phyloP scores from a whole-genome alignment of 768 basidiomycete genomes.

The Dendrothele bispora region DNA sequence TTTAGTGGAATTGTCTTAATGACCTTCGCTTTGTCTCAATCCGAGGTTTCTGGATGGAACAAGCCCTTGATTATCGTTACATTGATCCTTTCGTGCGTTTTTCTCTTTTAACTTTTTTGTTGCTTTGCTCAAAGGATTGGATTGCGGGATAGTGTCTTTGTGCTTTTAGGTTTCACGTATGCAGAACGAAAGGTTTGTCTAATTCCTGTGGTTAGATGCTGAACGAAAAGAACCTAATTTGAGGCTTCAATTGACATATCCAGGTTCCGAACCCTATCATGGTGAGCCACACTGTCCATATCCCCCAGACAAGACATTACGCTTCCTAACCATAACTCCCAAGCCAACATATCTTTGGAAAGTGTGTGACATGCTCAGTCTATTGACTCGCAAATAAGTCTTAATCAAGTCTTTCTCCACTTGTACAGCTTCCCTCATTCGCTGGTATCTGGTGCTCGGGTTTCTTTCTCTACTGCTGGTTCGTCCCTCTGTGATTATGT shows the following conservation, averaged over 20 bases:
- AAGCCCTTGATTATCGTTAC: constrained; percentile 9
- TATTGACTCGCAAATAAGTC: too few species aligned
- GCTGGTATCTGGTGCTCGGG: constrained; percentile 10
- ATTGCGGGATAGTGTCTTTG: not conserved
- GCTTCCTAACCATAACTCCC: not conserved
- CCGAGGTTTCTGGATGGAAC: constrained; percentile 11
- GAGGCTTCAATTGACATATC: not conserved
- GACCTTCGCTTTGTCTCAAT: constrained; percentile 9
- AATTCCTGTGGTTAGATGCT: not conserved
- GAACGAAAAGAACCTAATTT: too few species aligned
- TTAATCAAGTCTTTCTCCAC: not conserved
- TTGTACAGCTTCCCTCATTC: constrained; percentile 8
- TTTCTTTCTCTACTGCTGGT: constrained; percentile 10
- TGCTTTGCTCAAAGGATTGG: not conserved
- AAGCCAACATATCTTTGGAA: constrained; percentile 11
- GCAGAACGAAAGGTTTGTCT: constrained; percentile 8
- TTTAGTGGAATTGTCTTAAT: constrained; percentile 8
- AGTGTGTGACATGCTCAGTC: too few species aligned
- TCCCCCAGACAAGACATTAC: not conserved
- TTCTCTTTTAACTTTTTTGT: not conserved
- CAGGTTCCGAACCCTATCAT: constrained; percentile 9
- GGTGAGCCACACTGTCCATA: constrained; percentile 1
- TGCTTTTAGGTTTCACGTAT: constrained; percentile 5
- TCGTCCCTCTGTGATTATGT: not conserved
- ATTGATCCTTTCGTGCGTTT: constrained; percentile 3